Base-by-base conservation (phyloP, 331 rosid species). In the Dryas integrifolia region DNA sequence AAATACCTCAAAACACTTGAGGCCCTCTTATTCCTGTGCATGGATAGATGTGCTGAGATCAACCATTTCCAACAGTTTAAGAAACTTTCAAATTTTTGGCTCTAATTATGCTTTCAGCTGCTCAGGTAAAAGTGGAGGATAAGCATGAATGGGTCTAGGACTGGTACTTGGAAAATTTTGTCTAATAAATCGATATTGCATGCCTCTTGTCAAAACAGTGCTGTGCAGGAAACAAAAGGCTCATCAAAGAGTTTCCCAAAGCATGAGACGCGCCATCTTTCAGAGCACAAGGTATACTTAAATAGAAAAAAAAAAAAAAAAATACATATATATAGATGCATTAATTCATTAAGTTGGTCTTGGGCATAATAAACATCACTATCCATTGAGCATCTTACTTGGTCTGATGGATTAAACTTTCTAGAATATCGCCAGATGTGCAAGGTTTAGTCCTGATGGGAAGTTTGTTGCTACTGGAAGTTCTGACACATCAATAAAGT, bases 401-500 rank as follows among this genome's bases (percentile, higher is more conserved):
- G 66, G 67, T 67, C 87, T 92, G 82, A 85, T 81, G 65, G 72
- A 70, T 83, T 85, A 67, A 86, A 76, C 69, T 87, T 72, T 88
- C 83, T 86, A 93, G 96, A 93, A 91, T 87, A 81, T 91, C 78
- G 98, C 88, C 83, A 91, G 98, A 86, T 93, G 97, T 87, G 96
- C 97, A 58, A 85, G 87, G 77, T 93, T 91, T 85, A 89, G 97
- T 81, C 88, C 88, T 58, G 97, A 93, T 65, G 97, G 98, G 81
- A 86, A 82, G 77, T 89, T 86, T 87, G 87, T 91, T 67, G 96
- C 97, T 68, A 86, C 97, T 2, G 98, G 98, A 81, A 93, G 98
- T 84, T 88, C 98, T n/a, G 97, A 89, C 71, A 81, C 92, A 12
- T 93, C 98, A 49, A 91, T 93, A 82, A 93, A 93, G 86, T 88